Base-by-base conservation (phyloP, 257 asterid genomes). In the Linaria vulgaris region DNA sequence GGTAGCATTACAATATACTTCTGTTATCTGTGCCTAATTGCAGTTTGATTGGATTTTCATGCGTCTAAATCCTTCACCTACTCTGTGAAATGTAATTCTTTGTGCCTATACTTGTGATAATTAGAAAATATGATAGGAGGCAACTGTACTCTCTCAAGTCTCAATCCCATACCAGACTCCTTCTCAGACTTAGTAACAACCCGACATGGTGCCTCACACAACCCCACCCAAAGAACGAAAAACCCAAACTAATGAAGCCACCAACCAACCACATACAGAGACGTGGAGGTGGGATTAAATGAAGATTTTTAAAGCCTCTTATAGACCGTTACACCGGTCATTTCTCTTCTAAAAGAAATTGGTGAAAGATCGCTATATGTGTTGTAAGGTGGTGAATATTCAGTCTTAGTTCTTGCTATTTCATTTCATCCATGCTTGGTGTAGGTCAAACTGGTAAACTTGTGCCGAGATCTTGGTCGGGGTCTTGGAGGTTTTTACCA, bases 401-500 rank as follows among this genome's bases (percentile, higher is more conserved):
- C 16, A 31, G 16, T 23, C 31, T 48, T 46, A n/a, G 0, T 23
- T 54, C 17, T 25, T 38, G 44, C 37, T 16, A 31, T 39, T 5
- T 3, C 49, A 55, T 56, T 13, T 54, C 17, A 53, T 31, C 54
- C 41, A 34, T 38, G 44, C 66, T 51, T 64, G 71, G 58, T 67
- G 21, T 70, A 86, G 97, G 94, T 87, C 43, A 72, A 69, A 73
- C 50, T 90, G 69, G 70, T 80, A 23, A 83, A 71, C 61, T 48
- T 55, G 21, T 85, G 94, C 61, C 73, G 79, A 49, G 78, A 81
- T 49, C 89, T 90, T 72, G 97, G 97, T 65, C 69, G 46, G 61
- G 85, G 82, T 0, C 52, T 75, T 63, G 95, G 95, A 54, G 97
- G 97, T 9, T 89, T 89, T 74, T 89, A 89, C 80, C 83, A 74